Evolutionary conservation across 768 basidiomycete genomes (phyloP), one percentile per base, ranked within the genome.

Genomic region (Paxillus ammoniavirescens): DNA sequence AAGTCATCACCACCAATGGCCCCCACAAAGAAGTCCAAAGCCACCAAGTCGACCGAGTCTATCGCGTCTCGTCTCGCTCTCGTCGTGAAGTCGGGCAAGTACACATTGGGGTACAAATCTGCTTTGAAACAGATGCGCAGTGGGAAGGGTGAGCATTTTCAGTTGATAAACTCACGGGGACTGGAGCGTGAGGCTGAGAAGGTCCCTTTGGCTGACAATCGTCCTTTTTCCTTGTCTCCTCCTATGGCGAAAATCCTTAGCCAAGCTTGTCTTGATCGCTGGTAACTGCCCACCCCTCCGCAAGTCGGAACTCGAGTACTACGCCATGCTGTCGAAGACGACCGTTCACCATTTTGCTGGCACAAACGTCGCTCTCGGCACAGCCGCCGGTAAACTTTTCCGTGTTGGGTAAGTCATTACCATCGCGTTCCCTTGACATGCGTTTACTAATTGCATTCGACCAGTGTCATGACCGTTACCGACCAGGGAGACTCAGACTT

Each of bases 301-400:
- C 75, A 97, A 97, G 75, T 98, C 96, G 56, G 97, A 99, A 82
- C 82, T 99, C 55, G 97, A 99, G 81, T 99, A 98, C 82, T 99
- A 98, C 72, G 97, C 94, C 77, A 97, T 97, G 95, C 82, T 99
- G 72, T 97, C 94, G 63, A 99, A 99, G 82, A 98, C 96, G 53
- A 86, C 91, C 53, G 96, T 98, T 53, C 97, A 98, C 78, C 95
- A 98, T 79, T 99, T 97, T 73, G 81, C 86, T 60, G 97, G 97
- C 60, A 94, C 94, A 59, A 99, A 99, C 72, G 93, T 98, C 64
- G 91, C 96, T 55, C 89, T 99, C 60, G 97, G 97, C 54, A 99
- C 97, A 47, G 97, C 97, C 73, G 95, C 97, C 55, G 97, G 97
- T 72, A 96, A 95, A 78, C 87, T 98, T 62, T 99, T 98, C 91